Conservation (phyloP, 371 early-diverging fungal genomes). For the Paraphysoderma sedebokerense region DNA sequence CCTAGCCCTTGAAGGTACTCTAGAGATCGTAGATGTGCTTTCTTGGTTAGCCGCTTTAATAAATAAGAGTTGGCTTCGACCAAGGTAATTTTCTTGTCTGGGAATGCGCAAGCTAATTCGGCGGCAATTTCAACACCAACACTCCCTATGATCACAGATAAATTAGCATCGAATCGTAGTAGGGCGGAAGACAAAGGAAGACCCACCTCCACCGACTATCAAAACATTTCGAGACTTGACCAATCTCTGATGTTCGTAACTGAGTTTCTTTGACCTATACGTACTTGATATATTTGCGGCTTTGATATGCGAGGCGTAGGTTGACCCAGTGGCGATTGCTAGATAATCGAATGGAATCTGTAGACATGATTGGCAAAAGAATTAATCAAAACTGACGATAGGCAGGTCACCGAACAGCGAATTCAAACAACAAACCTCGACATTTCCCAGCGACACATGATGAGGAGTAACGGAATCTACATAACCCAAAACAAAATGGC, state of each 20-base stretch:
- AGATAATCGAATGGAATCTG: conserved; percentile 46
- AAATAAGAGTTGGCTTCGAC: conserved; percentile 20
- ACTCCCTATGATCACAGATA: too few relatives aligned
- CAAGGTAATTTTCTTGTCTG: conserved; percentile 31
- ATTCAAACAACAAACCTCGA: conserved; percentile 21
- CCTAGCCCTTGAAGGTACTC: conserved; percentile 30
- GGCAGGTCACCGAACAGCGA: too few relatives aligned
- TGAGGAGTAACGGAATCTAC: not conserved
- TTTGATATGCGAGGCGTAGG: conserved; percentile 29
- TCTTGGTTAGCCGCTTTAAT: conserved; percentile 13
- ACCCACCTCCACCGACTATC: conserved; percentile 16
- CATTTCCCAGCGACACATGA: not conserved
- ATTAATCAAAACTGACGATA: too few relatives aligned
- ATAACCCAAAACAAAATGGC: not conserved
- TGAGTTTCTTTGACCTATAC: conserved; percentile 12
- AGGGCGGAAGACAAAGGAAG: too few relatives aligned
- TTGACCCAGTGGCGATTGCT: conserved; percentile 47
- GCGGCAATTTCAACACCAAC: conserved; percentile 27
- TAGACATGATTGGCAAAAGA: too few relatives aligned
- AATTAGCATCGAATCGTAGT: too few relatives aligned
- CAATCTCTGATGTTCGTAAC: conserved; percentile 8
- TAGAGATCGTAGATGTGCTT: conserved; percentile 22
- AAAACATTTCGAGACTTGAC: conserved; percentile 12
- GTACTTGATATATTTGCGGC: conserved; percentile 20
- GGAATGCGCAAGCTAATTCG: conserved; percentile 21